Percentiles rank a stretch among this genome's conserved stretches.
phyloP scores from a whole-genome alignment of 306 rosid species.

The Fragaria iinumae region DNA sequence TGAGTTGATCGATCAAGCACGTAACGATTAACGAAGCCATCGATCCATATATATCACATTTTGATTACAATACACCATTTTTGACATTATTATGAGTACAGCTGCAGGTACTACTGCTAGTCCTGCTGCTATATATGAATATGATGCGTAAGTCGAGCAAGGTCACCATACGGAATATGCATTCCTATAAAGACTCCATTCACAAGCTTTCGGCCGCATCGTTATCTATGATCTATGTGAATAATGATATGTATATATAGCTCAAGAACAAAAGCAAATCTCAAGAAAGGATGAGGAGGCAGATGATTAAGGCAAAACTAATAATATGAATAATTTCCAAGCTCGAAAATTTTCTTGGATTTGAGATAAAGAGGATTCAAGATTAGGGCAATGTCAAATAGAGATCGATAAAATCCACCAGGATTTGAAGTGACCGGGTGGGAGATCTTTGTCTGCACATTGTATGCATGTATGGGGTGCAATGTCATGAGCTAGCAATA shows the following conservation, averaged over 20 bases:
- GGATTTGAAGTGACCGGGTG: slow-evolving; percentile 22
- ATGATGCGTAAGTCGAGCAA: slow-evolving; percentile 21
- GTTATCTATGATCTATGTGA: background rate
- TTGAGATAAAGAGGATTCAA: background rate
- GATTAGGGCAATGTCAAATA: background rate
- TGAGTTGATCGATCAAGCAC: background rate
- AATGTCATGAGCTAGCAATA: background rate
- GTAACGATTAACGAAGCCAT: background rate
- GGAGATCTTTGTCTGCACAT: slow-evolving; percentile 68
- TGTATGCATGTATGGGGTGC: slow-evolving; percentile 23
- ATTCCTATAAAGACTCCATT: slow-evolving; percentile 38
- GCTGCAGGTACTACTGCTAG: background rate
- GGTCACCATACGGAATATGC: slow-evolving; percentile 32
- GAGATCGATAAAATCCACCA: background rate
- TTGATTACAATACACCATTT: background rate
- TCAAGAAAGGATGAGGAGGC: background rate
- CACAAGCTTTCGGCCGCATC: slow-evolving; percentile 23
- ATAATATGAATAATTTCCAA: background rate
- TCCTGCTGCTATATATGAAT: slow-evolving; percentile 16
- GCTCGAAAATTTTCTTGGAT: background rate
- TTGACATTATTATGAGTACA: slow-evolving; percentile 8
- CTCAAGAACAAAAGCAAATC: slow-evolving; percentile 7
- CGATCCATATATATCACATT: background rate
- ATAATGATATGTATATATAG: background rate
- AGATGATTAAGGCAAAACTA: background rate